Evolutionary conservation across 2,329 filamentous ascomycete genomes (phyloP).

Genomic region (Aspergillus hortae): DNA sequence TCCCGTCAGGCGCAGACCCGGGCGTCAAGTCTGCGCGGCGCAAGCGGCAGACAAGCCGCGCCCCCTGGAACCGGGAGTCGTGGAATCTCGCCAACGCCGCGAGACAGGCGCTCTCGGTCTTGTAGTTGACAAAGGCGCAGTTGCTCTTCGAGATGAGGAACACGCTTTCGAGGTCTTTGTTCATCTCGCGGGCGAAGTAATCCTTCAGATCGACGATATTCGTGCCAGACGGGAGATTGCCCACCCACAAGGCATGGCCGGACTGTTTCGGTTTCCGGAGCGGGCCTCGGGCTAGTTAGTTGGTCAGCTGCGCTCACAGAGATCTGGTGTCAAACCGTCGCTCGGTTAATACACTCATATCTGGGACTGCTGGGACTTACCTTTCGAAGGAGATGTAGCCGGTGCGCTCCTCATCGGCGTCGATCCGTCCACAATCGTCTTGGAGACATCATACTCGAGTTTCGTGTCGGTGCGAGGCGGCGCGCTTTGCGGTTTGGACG

Average conservation of each 20-base stretch:
- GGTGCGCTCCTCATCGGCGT: conserved; percentile 23
- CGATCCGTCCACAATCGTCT: conserved; percentile 38
- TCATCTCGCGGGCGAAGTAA: conserved; percentile 78
- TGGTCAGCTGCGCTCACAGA: neutral
- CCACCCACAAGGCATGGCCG: conserved; percentile 93
- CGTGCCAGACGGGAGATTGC: conserved; percentile 82
- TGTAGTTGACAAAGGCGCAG: conserved; percentile 95
- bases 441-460: conserved; percentile 30
- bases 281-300: conserved; percentile 56
- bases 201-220: conserved; percentile 81
- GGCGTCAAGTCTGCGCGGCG: conserved; percentile 54
- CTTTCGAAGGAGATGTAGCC: conserved; percentile 12
- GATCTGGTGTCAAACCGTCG: neutral
- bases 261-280: conserved; percentile 64
- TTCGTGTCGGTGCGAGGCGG: neutral
- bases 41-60: conserved; percentile 79
- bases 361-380: conserved; percentile 17
- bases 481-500: neutral
- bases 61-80: conserved; percentile 83
- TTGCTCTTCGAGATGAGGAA: conserved; percentile 97
- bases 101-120: conserved; percentile 70
- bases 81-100: conserved; percentile 80
- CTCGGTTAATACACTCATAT: neutral
- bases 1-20: conserved; percentile 23
- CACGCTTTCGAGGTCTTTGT: conserved; percentile 74